These are phyloP conservation scores for Entoloma clypeatum DNA, from an alignment of 1,284 basidiomycete species.

Conservation along the genomic window DNA sequence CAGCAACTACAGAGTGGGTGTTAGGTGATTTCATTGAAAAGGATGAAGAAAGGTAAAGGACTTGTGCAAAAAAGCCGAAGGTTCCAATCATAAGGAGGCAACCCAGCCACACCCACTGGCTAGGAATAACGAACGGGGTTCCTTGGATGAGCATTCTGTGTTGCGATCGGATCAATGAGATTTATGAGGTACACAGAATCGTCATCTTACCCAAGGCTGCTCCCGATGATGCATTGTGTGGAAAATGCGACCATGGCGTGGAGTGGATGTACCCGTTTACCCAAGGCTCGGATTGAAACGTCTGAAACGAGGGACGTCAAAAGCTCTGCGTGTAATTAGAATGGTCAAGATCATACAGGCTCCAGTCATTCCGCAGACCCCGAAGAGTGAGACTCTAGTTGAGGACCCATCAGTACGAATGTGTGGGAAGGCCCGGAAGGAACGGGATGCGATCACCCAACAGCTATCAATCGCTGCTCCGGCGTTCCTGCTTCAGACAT, in stretches of 20 bases:
- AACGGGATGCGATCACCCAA: slow-evolving; percentile 39
- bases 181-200: neutral
- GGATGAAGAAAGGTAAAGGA: slow-evolving; percentile 16
- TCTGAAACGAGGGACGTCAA: slow-evolving; percentile 34
- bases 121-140: slow-evolving; percentile 45
- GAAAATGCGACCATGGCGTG: slow-evolving; percentile 74
- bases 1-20: slow-evolving; percentile 36
- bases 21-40: neutral
- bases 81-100: slow-evolving; percentile 48
- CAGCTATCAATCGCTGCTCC: slow-evolving; percentile 45
- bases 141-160: slow-evolving; percentile 42
- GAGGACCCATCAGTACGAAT: neutral
- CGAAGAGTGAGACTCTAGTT: slow-evolving; percentile 50
- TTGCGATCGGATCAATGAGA: slow-evolving; percentile 5
- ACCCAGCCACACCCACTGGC: slow-evolving; percentile 40
- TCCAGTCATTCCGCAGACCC: slow-evolving; percentile 58
- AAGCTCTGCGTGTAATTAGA: neutral
- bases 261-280: slow-evolving; percentile 68
- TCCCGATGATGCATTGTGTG: slow-evolving; percentile 54
- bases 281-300: slow-evolving; percentile 66
- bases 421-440: neutral
- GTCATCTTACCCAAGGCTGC: slow-evolving; percentile 43
- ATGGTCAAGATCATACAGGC: slow-evolving; percentile 43
- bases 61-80: slow-evolving; percentile 60
- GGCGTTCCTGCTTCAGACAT: slow-evolving; percentile 32